These are phyloP conservation scores for Talaromyces piceae DNA, from an alignment of 2,329 filamentous ascomycete genomes.

Conservation along the genomic window DNA sequence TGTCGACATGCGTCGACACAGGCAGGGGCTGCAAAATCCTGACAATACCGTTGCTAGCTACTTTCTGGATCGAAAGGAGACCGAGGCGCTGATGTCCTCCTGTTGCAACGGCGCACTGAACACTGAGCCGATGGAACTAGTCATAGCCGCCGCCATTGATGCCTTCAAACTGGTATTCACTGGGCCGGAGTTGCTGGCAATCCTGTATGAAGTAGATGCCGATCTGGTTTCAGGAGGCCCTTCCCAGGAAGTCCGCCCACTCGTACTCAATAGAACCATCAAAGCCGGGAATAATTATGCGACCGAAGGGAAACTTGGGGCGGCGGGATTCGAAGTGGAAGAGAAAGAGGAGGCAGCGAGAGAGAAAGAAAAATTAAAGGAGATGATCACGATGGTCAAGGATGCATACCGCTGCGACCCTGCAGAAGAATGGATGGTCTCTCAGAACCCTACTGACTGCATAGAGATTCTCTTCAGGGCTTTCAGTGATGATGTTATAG, in stretches of 20 bases:
- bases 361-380: neutral
- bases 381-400: neutral
- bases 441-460: neutral
- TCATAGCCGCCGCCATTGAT: neutral
- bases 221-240: neutral
- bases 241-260: neutral
- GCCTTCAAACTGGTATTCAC: neutral
- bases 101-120: neutral
- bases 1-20: neutral
- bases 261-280: neutral
- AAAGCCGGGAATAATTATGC: neutral
- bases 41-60: neutral
- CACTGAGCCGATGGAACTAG: neutral
- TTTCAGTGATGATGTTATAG: neutral
- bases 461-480: neutral
- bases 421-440: neutral
- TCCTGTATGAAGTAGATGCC: neutral
- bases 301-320: neutral
- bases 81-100: neutral
- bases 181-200: neutral
- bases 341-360: neutral
- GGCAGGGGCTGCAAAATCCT: neutral
- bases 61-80: neutral
- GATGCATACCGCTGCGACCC: neutral
- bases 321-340: neutral